Conservation (phyloP, 2,329 filamentous ascomycete genomes). For the Thielaviopsis cerberus region DNA sequence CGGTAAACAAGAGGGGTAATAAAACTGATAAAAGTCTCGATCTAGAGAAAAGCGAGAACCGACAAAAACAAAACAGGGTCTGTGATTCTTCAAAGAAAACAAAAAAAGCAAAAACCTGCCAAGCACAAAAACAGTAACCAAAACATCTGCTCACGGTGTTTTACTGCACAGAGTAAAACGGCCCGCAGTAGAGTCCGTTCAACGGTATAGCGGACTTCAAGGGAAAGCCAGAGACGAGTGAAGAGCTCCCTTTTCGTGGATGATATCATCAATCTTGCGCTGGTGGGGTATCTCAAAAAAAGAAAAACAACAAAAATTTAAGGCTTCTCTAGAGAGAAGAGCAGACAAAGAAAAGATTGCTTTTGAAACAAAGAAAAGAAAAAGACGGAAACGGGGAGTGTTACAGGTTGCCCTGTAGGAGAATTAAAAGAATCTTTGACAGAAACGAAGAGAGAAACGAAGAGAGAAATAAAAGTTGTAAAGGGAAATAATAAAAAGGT, state of each 20-base stretch:
- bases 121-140: background rate
- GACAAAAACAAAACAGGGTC: background rate
- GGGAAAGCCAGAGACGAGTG: background rate
- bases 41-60: background rate
- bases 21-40: background rate
- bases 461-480: conserved; percentile 5
- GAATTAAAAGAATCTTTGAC: conserved; percentile 4
- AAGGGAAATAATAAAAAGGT: background rate
- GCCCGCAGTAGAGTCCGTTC: background rate
- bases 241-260: background rate
- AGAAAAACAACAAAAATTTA: conserved; percentile 3
- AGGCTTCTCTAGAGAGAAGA: background rate
- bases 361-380: background rate
- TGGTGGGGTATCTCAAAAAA: conserved; percentile 11
- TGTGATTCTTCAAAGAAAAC: conserved; percentile 1
- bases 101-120: background rate
- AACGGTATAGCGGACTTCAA: background rate
- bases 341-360: conserved; percentile 5
- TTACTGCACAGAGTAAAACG: background rate
- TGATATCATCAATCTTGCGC: conserved; percentile 2
- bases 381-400: background rate
- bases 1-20: background rate
- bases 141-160: background rate
- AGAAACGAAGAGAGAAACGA: background rate
- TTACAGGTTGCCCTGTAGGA: conserved; percentile 11